phyloP scores from a whole-genome alignment of 345 rosid species.

The Isatis tinctoria region DNA sequence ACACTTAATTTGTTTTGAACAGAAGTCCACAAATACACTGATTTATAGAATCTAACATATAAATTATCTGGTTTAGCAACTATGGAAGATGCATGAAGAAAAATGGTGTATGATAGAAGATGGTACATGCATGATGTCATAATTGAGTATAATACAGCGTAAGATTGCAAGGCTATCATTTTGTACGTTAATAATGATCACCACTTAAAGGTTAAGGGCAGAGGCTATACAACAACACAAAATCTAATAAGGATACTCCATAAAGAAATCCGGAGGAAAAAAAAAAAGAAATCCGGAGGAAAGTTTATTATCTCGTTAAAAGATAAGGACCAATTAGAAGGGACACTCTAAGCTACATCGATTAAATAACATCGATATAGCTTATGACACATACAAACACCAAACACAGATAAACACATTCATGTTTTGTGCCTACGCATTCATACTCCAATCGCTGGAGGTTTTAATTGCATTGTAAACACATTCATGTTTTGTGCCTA shows the following conservation, averaged over 20 bases:
- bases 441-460: background rate
- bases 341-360: background rate
- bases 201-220: background rate
- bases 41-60: no score
- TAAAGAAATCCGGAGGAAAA: background rate
- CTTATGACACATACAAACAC: background rate
- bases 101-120: background rate
- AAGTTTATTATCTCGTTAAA: background rate
- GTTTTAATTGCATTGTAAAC: background rate
- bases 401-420: no score
- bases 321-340: background rate
- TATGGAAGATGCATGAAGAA: background rate
- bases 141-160: background rate
- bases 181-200: background rate
- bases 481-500: background rate
- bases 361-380: background rate
- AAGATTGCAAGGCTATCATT: background rate
- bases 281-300: background rate
- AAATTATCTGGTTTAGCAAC: background rate
- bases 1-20: no score
- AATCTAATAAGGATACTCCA: background rate
- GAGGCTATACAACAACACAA: background rate
- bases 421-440: no score
- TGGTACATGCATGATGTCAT: background rate
- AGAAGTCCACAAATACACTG: no score